A percentile compares a stretch with the other conserved stretches of the same genome.
These are phyloP conservation scores for Fusarium sp. DNA, from an alignment of 2,329 filamentous ascomycete species.

Conservation along the genomic window DNA sequence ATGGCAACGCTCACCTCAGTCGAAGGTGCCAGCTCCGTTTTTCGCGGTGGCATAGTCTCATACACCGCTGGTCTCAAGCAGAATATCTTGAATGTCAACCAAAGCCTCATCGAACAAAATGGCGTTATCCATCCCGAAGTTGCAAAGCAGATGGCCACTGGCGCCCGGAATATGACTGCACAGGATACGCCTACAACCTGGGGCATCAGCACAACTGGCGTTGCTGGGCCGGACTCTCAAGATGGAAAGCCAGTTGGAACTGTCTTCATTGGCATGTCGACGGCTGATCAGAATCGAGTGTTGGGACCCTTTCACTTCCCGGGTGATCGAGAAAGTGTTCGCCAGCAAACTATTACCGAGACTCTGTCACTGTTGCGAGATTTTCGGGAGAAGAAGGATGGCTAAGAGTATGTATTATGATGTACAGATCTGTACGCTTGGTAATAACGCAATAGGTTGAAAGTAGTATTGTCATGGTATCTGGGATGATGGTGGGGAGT, in stretches of 20 bases:
- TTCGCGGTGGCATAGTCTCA: constrained; percentile 50
- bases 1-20: constrained; percentile 49
- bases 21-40: constrained; percentile 46
- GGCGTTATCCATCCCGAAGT: constrained; percentile 35
- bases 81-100: constrained; percentile 40
- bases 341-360: constrained; percentile 15
- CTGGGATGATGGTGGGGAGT: too few relatives aligned
- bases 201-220: constrained; percentile 33
- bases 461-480: too few relatives aligned
- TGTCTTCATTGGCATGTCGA: constrained; percentile 33
- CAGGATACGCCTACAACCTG: constrained; percentile 32
- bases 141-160: constrained; percentile 36
- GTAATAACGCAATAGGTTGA: not conserved
- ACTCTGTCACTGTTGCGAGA: constrained; percentile 20
- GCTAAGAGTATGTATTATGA: not conserved
- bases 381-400: not conserved
- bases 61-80: constrained; percentile 48
- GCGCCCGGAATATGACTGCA: constrained; percentile 20
- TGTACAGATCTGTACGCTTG: not conserved
- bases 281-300: not conserved
- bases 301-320: constrained; percentile 35
- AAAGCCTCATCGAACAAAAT: constrained; percentile 16
- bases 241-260: constrained; percentile 33
- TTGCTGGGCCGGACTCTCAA: constrained; percentile 23
- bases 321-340: constrained; percentile 13